Evolutionary conservation across 805 yeast genomes (phyloP).

Genomic region (Pichia nanzhaoensis): DNA sequence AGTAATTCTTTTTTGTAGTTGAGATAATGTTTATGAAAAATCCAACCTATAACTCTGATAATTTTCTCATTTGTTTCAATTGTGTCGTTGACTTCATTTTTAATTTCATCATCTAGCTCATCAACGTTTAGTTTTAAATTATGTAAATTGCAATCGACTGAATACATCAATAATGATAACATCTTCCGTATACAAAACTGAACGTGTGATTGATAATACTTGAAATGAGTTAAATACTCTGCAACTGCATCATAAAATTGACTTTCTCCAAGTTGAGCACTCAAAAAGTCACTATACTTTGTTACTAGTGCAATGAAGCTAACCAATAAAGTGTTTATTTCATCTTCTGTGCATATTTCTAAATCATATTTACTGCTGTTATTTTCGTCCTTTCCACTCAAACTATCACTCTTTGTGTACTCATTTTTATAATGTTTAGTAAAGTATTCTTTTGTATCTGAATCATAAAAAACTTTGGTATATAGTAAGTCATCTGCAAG

Average conservation of each 20-base stretch:
- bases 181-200: conserved; percentile 45
- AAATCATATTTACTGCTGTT: conserved; percentile 8
- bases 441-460: conserved; percentile 19
- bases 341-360: conserved; percentile 24
- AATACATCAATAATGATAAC: conserved; percentile 37
- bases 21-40: conserved; percentile 23
- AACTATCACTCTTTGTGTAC: conserved; percentile 4
- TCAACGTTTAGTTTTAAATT: conserved; percentile 18
- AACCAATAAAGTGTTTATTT: conserved; percentile 31
- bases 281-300: conserved; percentile 23
- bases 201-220: conserved; percentile 31
- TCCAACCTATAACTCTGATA: conserved; percentile 29
- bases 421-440: conserved; percentile 15
- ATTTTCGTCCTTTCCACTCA: conserved; percentile 1
- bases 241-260: conserved; percentile 25
- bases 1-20: conserved; percentile 28
- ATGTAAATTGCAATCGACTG: conserved; percentile 21
- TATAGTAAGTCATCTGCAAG: conserved; percentile 26
- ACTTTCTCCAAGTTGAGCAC: conserved; percentile 17
- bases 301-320: conserved; percentile 28
- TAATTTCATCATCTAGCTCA: conserved; percentile 14
- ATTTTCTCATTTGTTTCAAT: conserved; percentile 26
- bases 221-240: conserved; percentile 21
- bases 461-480: conserved; percentile 24
- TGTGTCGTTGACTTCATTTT: conserved; percentile 17